Evolutionary conservation across 176 grass and related monocot genomes (phyloP).

Genomic region (Carex scoparia): DNA sequence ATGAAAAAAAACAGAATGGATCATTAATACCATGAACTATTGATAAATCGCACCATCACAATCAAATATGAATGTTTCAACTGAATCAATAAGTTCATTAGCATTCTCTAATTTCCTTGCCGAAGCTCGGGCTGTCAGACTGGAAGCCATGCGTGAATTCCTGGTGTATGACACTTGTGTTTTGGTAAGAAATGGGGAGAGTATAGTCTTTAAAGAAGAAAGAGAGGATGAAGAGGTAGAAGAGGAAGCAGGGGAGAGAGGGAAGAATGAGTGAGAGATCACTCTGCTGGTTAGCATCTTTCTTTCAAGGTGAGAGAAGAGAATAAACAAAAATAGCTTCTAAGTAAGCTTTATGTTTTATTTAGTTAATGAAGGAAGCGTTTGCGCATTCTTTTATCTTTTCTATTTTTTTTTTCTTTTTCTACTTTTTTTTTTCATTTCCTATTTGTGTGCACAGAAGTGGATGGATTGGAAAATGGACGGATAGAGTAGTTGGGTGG

Average conservation of each 20-base stretch:
- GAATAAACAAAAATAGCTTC: slow-evolving; percentile 9
- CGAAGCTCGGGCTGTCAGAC: slow-evolving; percentile 12
- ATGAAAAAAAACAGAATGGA: not conserved
- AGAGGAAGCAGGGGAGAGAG: slow-evolving; percentile 12
- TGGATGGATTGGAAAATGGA: slow-evolving; percentile 7
- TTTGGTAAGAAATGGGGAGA: slow-evolving; percentile 20
- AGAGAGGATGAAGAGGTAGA: slow-evolving; percentile 23
- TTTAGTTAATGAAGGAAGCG: not conserved
- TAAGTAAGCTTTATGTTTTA: not conserved
- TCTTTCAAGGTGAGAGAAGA: not conserved
- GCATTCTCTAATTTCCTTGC: slow-evolving; percentile 59
- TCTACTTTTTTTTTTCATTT: not conserved
- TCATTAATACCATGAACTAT: not conserved
- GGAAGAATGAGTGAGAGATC: slow-evolving; percentile 13
- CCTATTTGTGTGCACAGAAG: not conserved
- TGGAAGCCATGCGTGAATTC: slow-evolving; percentile 16
- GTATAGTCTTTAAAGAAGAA: slow-evolving; percentile 21
- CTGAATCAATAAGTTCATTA: slow-evolving; percentile 82
- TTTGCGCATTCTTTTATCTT: not conserved
- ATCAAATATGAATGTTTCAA: slow-evolving; percentile 95
- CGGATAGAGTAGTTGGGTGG: not conserved
- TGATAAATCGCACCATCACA: slow-evolving; percentile 50
- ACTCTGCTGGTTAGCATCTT: slow-evolving; percentile 23
- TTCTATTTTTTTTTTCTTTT: not conserved
- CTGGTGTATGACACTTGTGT: not conserved